Evolutionary conservation across 2,329 filamentous ascomycete genomes (phyloP), one percentile per base, ranked within the genome.

Genomic region (Fusarium lateritium): DNA sequence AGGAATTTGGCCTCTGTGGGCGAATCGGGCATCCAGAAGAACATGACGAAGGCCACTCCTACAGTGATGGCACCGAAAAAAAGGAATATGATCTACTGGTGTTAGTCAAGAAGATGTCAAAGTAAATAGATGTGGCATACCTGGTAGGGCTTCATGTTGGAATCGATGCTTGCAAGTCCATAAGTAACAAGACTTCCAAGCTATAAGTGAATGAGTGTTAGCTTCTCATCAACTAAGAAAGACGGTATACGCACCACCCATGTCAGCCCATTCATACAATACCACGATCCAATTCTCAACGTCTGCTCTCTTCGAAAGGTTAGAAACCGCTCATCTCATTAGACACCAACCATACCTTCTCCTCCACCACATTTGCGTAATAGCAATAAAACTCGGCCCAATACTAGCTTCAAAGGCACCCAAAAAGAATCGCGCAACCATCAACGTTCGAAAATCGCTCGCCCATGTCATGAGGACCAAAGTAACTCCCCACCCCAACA

Each of bases 331-430:
- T 33, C 21, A 46, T 15, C 22, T 17, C 14, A 24, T 28, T 40
- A 33, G 21, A 7, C 14, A 43, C 11, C 11, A 53, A 19, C n/a
- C 59, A 26, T 67, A 78, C 59, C 83, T 80, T 52, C 87, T 82
- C 42, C 85, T 82, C 80, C 86, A 90, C 88, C 88, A 90, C 85
- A 89, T 88, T 56, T 85, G 83, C 1, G 86, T 88, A 34, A 88
- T 85, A 19, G 85, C 85, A 17, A 88, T 80, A 66, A 88, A 89
- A 21, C 83, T 83, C 0, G 87, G 86, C 3, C 77, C 78, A 39
- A 80, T 72, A 42, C 77, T 78, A 5, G 78, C 83, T 70, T 90
- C 88, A 71, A 89, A 89, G 1, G 86, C 78, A 10, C 88, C 88
- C 2, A 90, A 79, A 58, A 89, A 83, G 65, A 89, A 84, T 5